Percentiles rank a stretch among this genome's conserved stretches.
phyloP scores from a whole-genome alignment of 1,284 basidiomycete genomes.

The Ganoderma lingzhi region DNA sequence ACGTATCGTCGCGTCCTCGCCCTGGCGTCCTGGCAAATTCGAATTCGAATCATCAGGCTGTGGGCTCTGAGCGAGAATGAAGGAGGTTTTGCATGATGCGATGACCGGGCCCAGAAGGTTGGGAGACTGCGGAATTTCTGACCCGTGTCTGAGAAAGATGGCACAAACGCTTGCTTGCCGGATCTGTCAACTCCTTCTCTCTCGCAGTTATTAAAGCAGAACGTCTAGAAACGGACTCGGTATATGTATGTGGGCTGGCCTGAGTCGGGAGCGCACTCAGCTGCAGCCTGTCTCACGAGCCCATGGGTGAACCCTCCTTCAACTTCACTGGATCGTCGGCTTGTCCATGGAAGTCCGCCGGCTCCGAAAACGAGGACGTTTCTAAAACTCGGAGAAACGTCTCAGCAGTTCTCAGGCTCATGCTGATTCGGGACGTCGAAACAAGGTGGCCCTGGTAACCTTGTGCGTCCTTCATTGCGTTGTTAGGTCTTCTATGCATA shows the following conservation, averaged over 20 bases:
- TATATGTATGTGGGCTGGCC: background rate
- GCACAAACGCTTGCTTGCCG: background rate
- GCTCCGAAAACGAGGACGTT: slow-evolving; percentile 1
- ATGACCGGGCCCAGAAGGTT: background rate
- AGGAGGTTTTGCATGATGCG: background rate
- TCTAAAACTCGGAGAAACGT: background rate
- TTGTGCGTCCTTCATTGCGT: background rate
- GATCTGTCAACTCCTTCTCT: background rate
- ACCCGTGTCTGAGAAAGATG: background rate
- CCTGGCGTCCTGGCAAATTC: background rate
- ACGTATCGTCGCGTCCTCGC: background rate
- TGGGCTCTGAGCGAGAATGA: background rate
- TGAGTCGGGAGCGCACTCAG: background rate
- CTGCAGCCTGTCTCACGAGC: background rate
- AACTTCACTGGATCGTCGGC: background rate
- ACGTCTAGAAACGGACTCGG: background rate
- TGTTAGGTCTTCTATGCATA: background rate
- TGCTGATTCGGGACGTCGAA: background rate
- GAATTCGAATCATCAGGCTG: background rate
- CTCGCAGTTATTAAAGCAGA: background rate
- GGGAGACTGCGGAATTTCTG: background rate
- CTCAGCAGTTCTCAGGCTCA: background rate
- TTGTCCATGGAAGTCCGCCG: background rate
- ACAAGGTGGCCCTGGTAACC: background rate
- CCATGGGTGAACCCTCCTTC: background rate